Evolutionary conservation across 257 asterid species (phyloP), one percentile per base, ranked within the genome.

Genomic region (Solanum bulbocastanum): DNA sequence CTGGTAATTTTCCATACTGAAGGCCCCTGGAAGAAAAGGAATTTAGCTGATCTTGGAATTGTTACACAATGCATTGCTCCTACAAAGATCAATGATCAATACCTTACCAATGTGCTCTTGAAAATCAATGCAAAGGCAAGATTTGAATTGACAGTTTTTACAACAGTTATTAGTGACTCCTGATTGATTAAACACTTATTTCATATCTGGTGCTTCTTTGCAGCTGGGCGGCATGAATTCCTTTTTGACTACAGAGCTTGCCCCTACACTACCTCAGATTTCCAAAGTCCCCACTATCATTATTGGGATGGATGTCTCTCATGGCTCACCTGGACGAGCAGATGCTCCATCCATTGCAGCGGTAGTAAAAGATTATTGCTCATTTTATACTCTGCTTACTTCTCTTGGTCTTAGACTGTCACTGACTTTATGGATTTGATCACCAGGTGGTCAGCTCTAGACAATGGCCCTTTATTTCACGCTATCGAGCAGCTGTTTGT

Each of bases 221-320:
- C 92, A 95, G 98, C 94, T 94, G 89, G 98, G 96, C 13, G 98
- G 98, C 10, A 83, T 93, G 8, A 95, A 95, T 89, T 94, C 98
- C 18, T 27, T 93, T 30, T 84, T 95, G 76, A 44, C 87, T 4
- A 73, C 88, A 44, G 98, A 95, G 91, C 86, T 73, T 27, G 1
- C 89, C 37, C 88, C 56, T 10, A 84, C 91, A 1, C 85, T 92
- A 14, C 94, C 96, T 14, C 35, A 89, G 56, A 90, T 93, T 68
- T 93, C 92, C 11, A 40, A 65, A 75, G 90, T 90, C 2, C 96
- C 98, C 23, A 95, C 98, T 1, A 87, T 95, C 13, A 93, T 95
- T 1, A 42, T 93, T 15, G 98, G 98, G n/a, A 95, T 95, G 98
- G 98, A 95, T 69, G 98, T 95, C 18, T 95, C 98, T 14, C 98